Evolutionary conservation across 495 filamentous ascomycete genomes (phyloP).

Genomic region (Venustampulla echinocandica): DNA sequence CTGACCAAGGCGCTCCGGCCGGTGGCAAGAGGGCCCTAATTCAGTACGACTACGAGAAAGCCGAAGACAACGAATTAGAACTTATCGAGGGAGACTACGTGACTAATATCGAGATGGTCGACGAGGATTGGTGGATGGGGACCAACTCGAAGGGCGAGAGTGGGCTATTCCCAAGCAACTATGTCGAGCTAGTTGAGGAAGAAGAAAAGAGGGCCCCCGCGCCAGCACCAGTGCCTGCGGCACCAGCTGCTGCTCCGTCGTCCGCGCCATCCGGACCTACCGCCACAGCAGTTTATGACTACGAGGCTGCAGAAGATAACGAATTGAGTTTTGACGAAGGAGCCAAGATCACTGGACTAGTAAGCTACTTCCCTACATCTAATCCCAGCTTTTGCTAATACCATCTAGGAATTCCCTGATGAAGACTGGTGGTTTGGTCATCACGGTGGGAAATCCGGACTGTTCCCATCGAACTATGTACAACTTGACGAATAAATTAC

Average conservation of each 20-base stretch:
- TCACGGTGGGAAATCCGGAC: slow-evolving; percentile 65
- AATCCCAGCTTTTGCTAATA: slow-evolving; percentile 12
- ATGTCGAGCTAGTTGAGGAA: slow-evolving; percentile 75
- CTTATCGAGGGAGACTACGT: slow-evolving; percentile 85
- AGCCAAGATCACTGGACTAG: slow-evolving; percentile 56
- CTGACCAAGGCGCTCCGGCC: slow-evolving; percentile 17
- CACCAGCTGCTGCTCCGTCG: slow-evolving; percentile 23
- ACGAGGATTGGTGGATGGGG: slow-evolving; percentile 96
- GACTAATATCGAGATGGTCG: slow-evolving; percentile 96
- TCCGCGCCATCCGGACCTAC: slow-evolving; percentile 42
- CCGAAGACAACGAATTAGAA: slow-evolving; percentile 92
- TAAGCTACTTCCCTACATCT: slow-evolving; percentile 5
- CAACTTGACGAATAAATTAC: slow-evolving; percentile 46
- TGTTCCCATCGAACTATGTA: slow-evolving; percentile 91
- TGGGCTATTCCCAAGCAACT: slow-evolving; percentile 93
- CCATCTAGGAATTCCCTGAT: slow-evolving; percentile 81
- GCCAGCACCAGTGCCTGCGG: slow-evolving; percentile 23
- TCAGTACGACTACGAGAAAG: slow-evolving; percentile 95
- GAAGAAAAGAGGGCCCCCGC: slow-evolving; percentile 26
- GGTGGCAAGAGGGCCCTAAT: slow-evolving; percentile 63
- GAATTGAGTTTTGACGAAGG: slow-evolving; percentile 91
- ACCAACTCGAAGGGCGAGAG: slow-evolving; percentile 69
- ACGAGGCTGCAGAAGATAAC: slow-evolving; percentile 95
- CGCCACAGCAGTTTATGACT: slow-evolving; percentile 87
- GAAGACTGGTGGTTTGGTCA: slow-evolving; percentile 98